Evolutionary conservation across 805 yeast species (phyloP), one percentile per base, ranked within the genome.

Genomic region (Tetrapisispora taiwanensis): DNA sequence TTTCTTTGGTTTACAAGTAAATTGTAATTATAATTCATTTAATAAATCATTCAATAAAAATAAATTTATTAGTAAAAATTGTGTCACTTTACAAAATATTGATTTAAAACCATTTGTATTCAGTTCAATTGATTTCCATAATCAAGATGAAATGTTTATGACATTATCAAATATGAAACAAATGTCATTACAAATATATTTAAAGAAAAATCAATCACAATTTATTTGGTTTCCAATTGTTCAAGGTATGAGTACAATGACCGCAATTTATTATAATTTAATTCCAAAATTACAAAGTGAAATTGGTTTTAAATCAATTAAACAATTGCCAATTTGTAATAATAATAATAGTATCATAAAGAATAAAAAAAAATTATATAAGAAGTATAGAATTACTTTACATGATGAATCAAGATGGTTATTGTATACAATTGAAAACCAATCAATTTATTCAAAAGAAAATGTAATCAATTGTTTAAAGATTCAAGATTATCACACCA

Each of bases 211-310:
- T 46, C 52, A 39, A 15, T 44, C 54, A 14, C 76, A 76, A 38
- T 69, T 65, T 30, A 57, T 79, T 42, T 66, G 66, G 30, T 58
- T 75, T 32, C 89, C 90, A 4, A 55, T 84, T 44, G 84, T 81
- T 6, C 89, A 83, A 61, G 97, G 97, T 44, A 72, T 73, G 73
- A 95, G 95, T 7, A 78, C 84, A 49, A 76, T 84, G 14, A 81
- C 95, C 28, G 85, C 80, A 24, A 62, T 74, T 22, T 81, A 74
- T 49, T 71, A 73, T 55, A 64, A 68, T 47, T 63, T 79, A 52
- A 69, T 69, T 26, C 83, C 87, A 2, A 59, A 64, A 46, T 51
- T 83, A 22, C 70, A 72, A n/a, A 75, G 84, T 20, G 73, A 71
- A 26, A 82, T 83, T 24, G 95, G 94, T 0, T 68, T 84, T 43